Evolutionary conservation across 305 asterid genomes (phyloP).

Genomic region (Ajuga reptans): DNA sequence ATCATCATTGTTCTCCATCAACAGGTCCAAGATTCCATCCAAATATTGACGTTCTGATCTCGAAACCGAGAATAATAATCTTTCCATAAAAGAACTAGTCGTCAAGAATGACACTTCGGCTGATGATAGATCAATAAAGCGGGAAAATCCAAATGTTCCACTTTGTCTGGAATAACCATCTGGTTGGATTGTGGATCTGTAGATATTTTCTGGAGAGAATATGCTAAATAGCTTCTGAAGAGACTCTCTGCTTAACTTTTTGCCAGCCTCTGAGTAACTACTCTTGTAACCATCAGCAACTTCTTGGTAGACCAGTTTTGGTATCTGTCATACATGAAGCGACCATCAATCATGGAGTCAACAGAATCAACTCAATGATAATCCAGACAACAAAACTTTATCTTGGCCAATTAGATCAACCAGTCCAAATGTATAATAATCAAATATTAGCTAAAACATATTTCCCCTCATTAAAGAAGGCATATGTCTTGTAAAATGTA

Average conservation of each 20-base stretch:
- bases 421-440: neutral
- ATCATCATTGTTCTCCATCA: slow-evolving; percentile 51
- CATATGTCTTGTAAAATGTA: neutral
- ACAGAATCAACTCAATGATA: slow-evolving; percentile 9
- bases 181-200: slow-evolving; percentile 39
- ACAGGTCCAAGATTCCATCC: slow-evolving; percentile 49
- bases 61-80: slow-evolving; percentile 54
- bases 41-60: slow-evolving; percentile 47
- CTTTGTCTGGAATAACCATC: slow-evolving; percentile 33
- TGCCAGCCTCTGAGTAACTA: slow-evolving; percentile 29
- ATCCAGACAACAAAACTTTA: neutral
- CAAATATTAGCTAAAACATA: neutral
- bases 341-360: neutral
- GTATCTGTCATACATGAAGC: slow-evolving; percentile 43
- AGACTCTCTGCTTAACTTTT: slow-evolving; percentile 34
- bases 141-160: slow-evolving; percentile 77
- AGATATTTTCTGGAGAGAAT: slow-evolving; percentile 69
- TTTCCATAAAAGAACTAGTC: slow-evolving; percentile 64
- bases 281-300: slow-evolving; percentile 30
- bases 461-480: neutral
- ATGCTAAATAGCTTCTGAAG: slow-evolving; percentile 60
- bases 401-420: slow-evolving; percentile 5
- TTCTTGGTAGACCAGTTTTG: slow-evolving; percentile 75
- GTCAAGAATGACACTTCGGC: slow-evolving; percentile 68
- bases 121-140: slow-evolving; percentile 71